Evolutionary conservation across 2,329 filamentous ascomycete genomes (phyloP).

Genomic region (Chaetomiaceae sp.): DNA sequence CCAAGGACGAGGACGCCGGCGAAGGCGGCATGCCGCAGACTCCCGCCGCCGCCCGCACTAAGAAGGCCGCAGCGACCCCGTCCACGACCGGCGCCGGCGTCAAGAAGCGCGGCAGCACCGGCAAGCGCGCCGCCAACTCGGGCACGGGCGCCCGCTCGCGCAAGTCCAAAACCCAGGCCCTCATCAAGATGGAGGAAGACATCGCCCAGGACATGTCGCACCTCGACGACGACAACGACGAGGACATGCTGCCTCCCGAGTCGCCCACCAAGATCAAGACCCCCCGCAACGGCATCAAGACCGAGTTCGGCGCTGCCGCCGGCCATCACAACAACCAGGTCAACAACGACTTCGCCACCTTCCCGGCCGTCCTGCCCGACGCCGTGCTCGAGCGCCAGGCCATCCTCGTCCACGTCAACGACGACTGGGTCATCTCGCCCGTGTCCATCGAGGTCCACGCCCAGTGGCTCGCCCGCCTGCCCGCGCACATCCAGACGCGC

Average conservation of each 20-base stretch:
- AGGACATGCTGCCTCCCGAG: background rate
- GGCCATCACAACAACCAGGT: background rate
- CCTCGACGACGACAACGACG: background rate
- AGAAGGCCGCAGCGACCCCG: constrained; percentile 1
- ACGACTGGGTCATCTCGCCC: background rate
- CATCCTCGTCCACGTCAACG: background rate
- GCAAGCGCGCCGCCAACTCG: background rate
- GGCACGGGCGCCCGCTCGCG: background rate
- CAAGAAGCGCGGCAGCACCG: constrained; percentile 13
- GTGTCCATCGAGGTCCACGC: background rate
- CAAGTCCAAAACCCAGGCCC: constrained; percentile 19
- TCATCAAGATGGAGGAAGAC: constrained; percentile 12
- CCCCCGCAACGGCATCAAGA: background rate
- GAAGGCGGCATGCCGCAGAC: background rate
- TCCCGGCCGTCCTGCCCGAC: constrained; percentile 4
- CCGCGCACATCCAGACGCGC: background rate
- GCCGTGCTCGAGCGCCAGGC: constrained; percentile 10
- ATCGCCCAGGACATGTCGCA: background rate
- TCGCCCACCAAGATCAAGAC: constrained; percentile 2
- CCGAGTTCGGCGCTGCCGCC: background rate
- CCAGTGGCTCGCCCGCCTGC: constrained; percentile 11
- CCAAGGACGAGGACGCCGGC: background rate
- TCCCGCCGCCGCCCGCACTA: background rate
- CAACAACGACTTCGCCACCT: background rate
- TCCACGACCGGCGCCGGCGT: constrained; percentile 13